phyloP scores from a whole-genome alignment of 75 land plant genomes.

The Selaginella moellendorffii region DNA sequence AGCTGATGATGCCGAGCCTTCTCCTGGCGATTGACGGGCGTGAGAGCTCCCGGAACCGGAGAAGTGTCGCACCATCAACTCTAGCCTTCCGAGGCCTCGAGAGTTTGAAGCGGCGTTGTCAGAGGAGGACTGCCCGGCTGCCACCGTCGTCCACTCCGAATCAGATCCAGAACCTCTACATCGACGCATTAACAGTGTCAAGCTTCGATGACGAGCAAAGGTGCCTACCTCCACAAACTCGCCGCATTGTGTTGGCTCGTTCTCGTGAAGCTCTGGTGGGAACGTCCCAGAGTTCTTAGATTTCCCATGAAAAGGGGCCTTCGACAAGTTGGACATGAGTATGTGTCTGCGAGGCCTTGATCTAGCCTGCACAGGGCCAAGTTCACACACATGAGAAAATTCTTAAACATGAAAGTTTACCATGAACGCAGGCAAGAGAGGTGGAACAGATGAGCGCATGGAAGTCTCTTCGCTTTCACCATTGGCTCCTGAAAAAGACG shows the following conservation, averaged over 20 bases:
- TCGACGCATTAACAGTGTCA: too few species aligned
- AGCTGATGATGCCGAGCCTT: too few species aligned
- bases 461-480: conserved; percentile 77
- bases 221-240: not conserved
- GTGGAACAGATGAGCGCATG: conserved; percentile 90
- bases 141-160: too few species aligned
- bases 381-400: too few species aligned
- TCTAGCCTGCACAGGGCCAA: conserved; percentile 97
- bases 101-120: conserved; percentile 23
- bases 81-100: conserved; percentile 48
- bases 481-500: conserved; percentile 78
- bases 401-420: conserved; percentile 19
- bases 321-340: conserved; percentile 89
- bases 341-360: conserved; percentile 64
- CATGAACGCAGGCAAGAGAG: conserved; percentile 90
- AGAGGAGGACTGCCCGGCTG: too few species aligned
- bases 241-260: not conserved
- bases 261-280: not conserved
- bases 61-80: conserved; percentile 83
- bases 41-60: conserved; percentile 9
- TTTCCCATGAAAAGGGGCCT: conserved; percentile 63
- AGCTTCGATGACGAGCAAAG: not conserved
- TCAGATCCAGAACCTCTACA: too few species aligned
- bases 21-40: too few species aligned
- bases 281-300: conserved; percentile 18